These are phyloP conservation scores for Didymella arachidicola DNA, from an alignment of 2,329 filamentous ascomycete species.

Conservation along the genomic window DNA sequence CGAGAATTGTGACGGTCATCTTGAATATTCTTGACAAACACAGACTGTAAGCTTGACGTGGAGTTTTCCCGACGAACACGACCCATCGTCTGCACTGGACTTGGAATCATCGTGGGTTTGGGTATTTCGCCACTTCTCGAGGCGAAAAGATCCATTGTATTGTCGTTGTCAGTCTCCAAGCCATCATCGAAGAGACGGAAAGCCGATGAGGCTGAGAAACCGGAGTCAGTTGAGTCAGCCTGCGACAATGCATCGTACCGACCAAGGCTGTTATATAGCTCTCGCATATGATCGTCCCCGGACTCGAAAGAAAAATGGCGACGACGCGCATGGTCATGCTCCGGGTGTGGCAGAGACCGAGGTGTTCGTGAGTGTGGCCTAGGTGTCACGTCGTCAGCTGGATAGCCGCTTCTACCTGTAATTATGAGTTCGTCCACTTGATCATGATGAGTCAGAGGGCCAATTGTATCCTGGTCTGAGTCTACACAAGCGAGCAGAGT, in stretches of 20 bases:
- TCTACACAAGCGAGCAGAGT: slow-evolving; percentile 34
- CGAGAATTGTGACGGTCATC: slow-evolving; percentile 40
- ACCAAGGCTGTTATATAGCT: slow-evolving; percentile 26
- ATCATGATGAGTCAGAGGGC: neutral
- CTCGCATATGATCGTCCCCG: slow-evolving; percentile 50
- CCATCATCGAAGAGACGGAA: slow-evolving; percentile 1
- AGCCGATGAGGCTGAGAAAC: slow-evolving; percentile 4
- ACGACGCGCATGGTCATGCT: slow-evolving; percentile 28
- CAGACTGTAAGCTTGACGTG: slow-evolving; percentile 48
- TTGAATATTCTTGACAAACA: slow-evolving; percentile 25
- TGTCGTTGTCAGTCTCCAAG: neutral
- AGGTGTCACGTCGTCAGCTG: slow-evolving; percentile 5
- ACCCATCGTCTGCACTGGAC: slow-evolving; percentile 49
- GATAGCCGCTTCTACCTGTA: neutral
- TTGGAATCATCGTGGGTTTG: slow-evolving; percentile 54
- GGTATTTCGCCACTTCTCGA: slow-evolving; percentile 17
- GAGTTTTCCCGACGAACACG: slow-evolving; percentile 51
- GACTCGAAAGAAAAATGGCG: slow-evolving; percentile 56
- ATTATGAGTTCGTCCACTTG: neutral
- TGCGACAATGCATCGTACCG: slow-evolving; percentile 13
- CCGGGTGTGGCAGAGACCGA: slow-evolving; percentile 32
- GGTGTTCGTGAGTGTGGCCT: slow-evolving; percentile 16
- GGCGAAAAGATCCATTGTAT: neutral
- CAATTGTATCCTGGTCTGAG: neutral
- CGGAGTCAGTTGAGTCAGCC: slow-evolving; percentile 17